Percentiles rank a stretch among this genome's conserved stretches.
Evolutionary conservation across 495 filamentous ascomycete species (phyloP).

Genomic region (Penicillium ochrochloron): DNA sequence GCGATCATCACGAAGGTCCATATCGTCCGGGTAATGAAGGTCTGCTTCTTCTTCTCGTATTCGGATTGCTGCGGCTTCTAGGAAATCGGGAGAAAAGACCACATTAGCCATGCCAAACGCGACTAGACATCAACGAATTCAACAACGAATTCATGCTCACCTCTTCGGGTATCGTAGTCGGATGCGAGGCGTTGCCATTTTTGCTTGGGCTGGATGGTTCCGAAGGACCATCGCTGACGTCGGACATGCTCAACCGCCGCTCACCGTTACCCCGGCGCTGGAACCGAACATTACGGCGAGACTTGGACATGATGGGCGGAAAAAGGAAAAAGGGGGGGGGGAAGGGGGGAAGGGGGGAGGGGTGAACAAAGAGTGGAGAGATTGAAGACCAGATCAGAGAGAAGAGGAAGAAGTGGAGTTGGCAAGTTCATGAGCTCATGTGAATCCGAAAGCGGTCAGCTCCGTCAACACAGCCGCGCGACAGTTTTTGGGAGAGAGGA

Average conservation of each 20-base stretch:
- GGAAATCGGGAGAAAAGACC: conserved; percentile 1
- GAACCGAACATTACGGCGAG: conserved; percentile 84
- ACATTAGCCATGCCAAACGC: conserved; percentile 3
- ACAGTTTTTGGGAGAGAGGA: not conserved
- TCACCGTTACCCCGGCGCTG: conserved; percentile 64
- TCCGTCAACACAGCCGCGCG: conserved; percentile 7
- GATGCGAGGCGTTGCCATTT: conserved; percentile 50
- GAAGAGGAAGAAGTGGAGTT: conserved; percentile 26
- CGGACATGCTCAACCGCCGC: conserved; percentile 69
- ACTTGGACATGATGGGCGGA: conserved; percentile 64
- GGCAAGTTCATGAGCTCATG: conserved; percentile 32
- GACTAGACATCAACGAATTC: not conserved
- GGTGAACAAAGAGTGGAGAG: conserved; percentile 27
- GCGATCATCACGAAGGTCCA: conserved; percentile 99
- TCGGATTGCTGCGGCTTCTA: conserved; percentile 65
- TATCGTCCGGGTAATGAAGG: conserved; percentile 95
- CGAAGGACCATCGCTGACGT: conserved; percentile 76
- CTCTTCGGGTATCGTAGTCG: conserved; percentile 55
- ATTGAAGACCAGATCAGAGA: conserved; percentile 16
- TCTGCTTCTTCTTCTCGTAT: conserved; percentile 98
- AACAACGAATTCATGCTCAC: conserved; percentile 31
- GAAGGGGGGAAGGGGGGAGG: conserved; percentile 11
- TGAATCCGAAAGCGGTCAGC: conserved; percentile 36
- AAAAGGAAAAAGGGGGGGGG: conserved; percentile 17
- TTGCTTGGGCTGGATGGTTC: conserved; percentile 61